Evolutionary conservation across 306 rosid species (phyloP).

Genomic region (Prunus fruticosa): DNA sequence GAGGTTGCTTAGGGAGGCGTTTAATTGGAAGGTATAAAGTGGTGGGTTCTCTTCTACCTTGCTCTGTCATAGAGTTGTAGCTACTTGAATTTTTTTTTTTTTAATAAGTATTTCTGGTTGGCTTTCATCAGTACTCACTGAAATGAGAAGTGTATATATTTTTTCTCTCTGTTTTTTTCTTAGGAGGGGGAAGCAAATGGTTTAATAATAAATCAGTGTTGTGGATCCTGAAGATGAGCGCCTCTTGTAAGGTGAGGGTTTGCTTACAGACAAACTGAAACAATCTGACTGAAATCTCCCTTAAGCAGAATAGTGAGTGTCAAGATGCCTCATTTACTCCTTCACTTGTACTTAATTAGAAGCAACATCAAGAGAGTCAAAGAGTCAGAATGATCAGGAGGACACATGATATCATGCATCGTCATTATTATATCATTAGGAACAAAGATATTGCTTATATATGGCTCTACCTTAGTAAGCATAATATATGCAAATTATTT

Average conservation of each 20-base stretch:
- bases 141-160: slow-evolving; percentile 4
- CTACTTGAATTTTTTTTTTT: background rate
- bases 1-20: slow-evolving; percentile 33
- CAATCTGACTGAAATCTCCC: slow-evolving; percentile 67
- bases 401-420: background rate
- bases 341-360: slow-evolving; percentile 7
- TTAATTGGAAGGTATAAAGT: slow-evolving; percentile 46
- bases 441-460: background rate
- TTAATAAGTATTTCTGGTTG: slow-evolving; percentile 32
- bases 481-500: background rate
- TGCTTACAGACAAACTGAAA: slow-evolving; percentile 37
- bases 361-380: background rate
- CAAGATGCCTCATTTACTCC: slow-evolving; percentile 24
- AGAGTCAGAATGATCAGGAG: background rate
- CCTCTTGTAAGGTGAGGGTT: slow-evolving; percentile 30
- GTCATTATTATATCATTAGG: background rate
- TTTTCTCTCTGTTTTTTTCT: slow-evolving; percentile 28
- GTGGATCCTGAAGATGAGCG: slow-evolving; percentile 41
- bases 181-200: slow-evolving; percentile 16
- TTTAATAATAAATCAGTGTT: slow-evolving; percentile 24
- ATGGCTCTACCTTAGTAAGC: no score
- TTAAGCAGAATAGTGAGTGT: slow-evolving; percentile 20
- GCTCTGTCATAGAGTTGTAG: slow-evolving; percentile 20
- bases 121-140: slow-evolving; percentile 36
- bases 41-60: slow-evolving; percentile 54